phyloP scores from a whole-genome alignment of 192 early-diverging fungal species.

The Dissophora globulifera region DNA sequence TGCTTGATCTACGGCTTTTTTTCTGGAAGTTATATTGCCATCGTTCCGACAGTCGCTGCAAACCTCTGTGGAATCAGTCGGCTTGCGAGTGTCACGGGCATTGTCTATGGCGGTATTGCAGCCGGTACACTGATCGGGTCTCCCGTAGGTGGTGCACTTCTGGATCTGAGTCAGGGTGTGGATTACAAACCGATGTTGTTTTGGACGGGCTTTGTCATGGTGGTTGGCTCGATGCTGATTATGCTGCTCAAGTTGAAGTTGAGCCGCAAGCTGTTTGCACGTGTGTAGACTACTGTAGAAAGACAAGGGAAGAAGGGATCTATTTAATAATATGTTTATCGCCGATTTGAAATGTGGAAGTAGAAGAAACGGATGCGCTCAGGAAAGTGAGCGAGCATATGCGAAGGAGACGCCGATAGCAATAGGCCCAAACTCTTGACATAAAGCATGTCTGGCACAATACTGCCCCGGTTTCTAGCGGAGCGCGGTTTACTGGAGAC shows the following conservation, averaged over 20 bases:
- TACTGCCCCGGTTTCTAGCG: no score
- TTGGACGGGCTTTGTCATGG: constrained; percentile 38
- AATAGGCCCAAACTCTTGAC: no score
- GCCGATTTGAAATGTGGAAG: no score
- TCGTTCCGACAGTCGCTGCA: constrained; percentile 66
- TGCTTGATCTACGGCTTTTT: constrained; percentile 65
- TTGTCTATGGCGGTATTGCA: constrained; percentile 63
- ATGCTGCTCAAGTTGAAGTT: constrained; percentile 36
- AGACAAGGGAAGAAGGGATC: no score
- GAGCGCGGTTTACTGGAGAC: no score
- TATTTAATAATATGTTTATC: no score
- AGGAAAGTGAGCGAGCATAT: no score
- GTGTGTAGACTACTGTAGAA: constrained; percentile 23
- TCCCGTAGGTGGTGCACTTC: constrained; percentile 60
- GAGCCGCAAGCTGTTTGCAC: constrained; percentile 28
- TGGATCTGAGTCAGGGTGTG: constrained; percentile 49
- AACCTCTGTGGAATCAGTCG: constrained; percentile 62
- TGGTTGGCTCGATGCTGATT: constrained; percentile 9
- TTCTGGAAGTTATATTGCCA: constrained; percentile 64
- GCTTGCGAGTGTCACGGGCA: constrained; percentile 64
- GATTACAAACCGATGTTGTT: constrained; percentile 33
- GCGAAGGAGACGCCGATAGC: no score
- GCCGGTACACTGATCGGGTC: constrained; percentile 61
- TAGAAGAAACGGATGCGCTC: no score
- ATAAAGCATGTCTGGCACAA: no score